Base-by-base conservation (phyloP, 257 asterid species). In the Echium plantagineum region DNA sequence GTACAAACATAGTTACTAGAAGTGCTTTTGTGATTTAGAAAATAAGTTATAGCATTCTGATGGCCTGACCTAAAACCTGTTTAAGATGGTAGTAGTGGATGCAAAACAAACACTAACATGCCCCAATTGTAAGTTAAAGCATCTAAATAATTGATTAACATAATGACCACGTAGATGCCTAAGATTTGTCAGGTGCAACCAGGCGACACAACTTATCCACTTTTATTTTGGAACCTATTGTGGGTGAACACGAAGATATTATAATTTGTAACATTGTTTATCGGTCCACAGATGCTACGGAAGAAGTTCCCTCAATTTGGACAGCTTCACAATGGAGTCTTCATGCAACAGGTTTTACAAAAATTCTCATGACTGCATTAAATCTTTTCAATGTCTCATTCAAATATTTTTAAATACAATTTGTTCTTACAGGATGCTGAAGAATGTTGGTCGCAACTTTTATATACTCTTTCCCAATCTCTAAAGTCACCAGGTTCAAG, bases 371-470 rank as follows among this genome's bases (percentile, higher is more conserved):
- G 47, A 32, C 64, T 73, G 61, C 54, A 51, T 38, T 52, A 5
- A 8, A 17, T 68, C 64, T 24, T 57, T 31, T 17, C 31, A 15
- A 2, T 35, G 15, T 15, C 54, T 13, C 48, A 57, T 49, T 62
- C 49, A 52, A 21, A n/a, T 21, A 15, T 63, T 9, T 32, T 26
- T 10, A 42, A 42, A 15, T n/a, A 31, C 4, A 15, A 22, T 61
- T 57, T 15, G 16, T 48, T 66, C 74, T 71, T 46, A 55, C 78
- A 93, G 99, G 99, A 93, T 78, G 99, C 99, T 65, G 99, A 93
- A 80, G 99, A 93, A 78, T 93, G 99, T 81, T 93, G 99, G 99
- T 79, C 97, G 20, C 97, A 89, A 71, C 89, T 93, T 71, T 65
- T 89, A 52, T 86, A 81, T 73, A 83, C 97, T 66, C 96, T 93